Conservation (phyloP, 352 stramenopile species). For the Aphanomyces invadans region DNA sequence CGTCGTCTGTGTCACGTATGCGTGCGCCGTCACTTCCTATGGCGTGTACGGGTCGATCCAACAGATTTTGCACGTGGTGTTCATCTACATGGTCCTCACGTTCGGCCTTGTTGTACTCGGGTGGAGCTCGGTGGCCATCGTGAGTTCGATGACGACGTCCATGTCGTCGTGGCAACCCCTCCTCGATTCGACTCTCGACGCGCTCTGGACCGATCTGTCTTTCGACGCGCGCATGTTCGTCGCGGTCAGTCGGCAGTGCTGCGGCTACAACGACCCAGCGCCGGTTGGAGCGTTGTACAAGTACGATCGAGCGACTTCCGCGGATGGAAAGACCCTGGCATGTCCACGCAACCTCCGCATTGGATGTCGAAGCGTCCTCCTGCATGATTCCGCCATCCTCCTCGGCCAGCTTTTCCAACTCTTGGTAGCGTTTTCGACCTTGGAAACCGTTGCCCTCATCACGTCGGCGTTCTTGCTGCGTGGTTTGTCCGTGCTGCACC, state of each 20-base stretch:
- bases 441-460: constrained; percentile 30
- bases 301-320: constrained; percentile 38
- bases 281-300: constrained; percentile 30
- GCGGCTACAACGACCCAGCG: constrained; percentile 44
- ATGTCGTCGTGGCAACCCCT: constrained; percentile 30
- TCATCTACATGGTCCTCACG: constrained; percentile 31
- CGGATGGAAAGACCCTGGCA: constrained; percentile 24
- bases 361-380: constrained; percentile 34
- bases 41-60: constrained; percentile 31
- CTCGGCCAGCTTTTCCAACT: constrained; percentile 45
- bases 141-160: constrained; percentile 15
- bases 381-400: constrained; percentile 32
- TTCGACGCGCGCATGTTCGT: constrained; percentile 36
- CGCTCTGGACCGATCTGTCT: constrained; percentile 34
- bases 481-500: constrained; percentile 31
- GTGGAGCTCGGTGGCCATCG: constrained; percentile 18
- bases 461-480: constrained; percentile 30
- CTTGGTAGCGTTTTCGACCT: constrained; percentile 32
- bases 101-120: neutral
- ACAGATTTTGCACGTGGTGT: constrained; percentile 37
- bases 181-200: constrained; percentile 34
- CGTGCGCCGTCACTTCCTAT: constrained; percentile 35
- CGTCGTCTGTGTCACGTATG: constrained; percentile 30
- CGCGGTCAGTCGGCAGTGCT: constrained; percentile 38
- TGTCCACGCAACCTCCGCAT: constrained; percentile 36